Evolutionary conservation across 2,329 filamentous ascomycete species (phyloP), one percentile per base, ranked within the genome.

Genomic region (Capronia epimyces): DNA sequence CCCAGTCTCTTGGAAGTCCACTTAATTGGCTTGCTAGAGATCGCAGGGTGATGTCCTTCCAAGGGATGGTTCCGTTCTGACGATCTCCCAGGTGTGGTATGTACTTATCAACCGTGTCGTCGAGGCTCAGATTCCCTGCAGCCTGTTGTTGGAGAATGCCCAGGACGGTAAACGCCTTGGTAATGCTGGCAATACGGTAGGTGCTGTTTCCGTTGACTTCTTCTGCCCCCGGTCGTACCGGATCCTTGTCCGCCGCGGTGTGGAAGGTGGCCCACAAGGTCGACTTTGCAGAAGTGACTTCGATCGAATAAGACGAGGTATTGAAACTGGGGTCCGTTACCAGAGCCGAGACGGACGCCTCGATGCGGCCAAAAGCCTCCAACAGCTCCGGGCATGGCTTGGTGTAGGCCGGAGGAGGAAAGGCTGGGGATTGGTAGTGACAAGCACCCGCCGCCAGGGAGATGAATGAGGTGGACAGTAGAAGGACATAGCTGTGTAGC

Each of bases 181-280:
- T 62, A 32, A 62, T 63, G 48, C 60, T 63, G 9, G 62, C 63
- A 15, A 64, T 61, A 20, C 62, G 58, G 52, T 63, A 64, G 2
- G 43, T 45, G 25, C 59, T 58, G 24, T 52, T 53, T 2, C 60
- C 60, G 24, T 53, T 42, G 32, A 62, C 48, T 16, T 42, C 6
- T 13, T 53, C 48, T 5, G 58, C 58, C 5, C 60, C 60, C 2
- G 53, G 60, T n/a, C 53, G 46, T 13, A 43, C 43, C 4, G 29
- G 10, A 47, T 59, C 44, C 16, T 55, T 56, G 22, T 47, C 43
- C 18, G 7, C 6, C 12, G 60, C 60, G 1, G 60, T 62, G 24
- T 60, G 60, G 34, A 60, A 56, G 8, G 40, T 40, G 8, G 53
- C 41, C 45, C 53, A 58, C 6, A 62, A 45, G 6, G 54, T 57